These are phyloP conservation scores for Pulicaria dysenterica DNA, from an alignment of 129 eudicot species.

Conservation along the genomic window DNA sequence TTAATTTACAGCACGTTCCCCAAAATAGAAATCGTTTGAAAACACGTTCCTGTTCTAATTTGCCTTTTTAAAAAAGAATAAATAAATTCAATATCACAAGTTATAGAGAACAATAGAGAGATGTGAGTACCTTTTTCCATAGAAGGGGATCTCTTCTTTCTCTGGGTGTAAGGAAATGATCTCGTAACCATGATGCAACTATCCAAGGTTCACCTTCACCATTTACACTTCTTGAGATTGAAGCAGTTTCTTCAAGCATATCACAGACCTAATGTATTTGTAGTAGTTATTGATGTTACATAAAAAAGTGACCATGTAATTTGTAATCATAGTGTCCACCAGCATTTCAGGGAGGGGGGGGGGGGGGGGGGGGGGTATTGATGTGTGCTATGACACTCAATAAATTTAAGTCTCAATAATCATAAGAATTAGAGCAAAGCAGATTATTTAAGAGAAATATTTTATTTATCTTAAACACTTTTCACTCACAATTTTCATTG, in stretches of 20 bases:
- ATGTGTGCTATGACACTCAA: not conserved
- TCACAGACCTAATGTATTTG: constrained; percentile 64
- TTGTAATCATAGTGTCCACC: not conserved
- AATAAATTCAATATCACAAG: not conserved
- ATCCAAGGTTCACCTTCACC: constrained; percentile 81
- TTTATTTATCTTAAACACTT: not conserved
- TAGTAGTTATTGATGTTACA: not conserved
- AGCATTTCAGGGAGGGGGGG: too few species aligned
- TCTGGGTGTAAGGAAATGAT: constrained; percentile 75
- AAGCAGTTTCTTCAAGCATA: constrained; percentile 76
- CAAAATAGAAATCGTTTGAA: too few species aligned
- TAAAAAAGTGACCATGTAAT: not conserved
- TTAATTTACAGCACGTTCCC: too few species aligned
- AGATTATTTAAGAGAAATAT: not conserved
- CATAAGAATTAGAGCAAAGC: not conserved
- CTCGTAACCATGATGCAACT: constrained; percentile 86
- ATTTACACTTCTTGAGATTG: constrained; percentile 49
- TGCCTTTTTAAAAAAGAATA: too few species aligned
- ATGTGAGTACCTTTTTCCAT: constrained; percentile 77
- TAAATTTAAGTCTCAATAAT: not conserved
- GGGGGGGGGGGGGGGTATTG: not conserved
- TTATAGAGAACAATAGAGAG: not conserved
- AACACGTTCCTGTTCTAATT: too few species aligned
- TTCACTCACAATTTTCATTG: not conserved
- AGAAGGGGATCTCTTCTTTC: constrained; percentile 74